phyloP scores from a whole-genome alignment of 192 early-diverging fungal species.

The Entomortierella lignicola region DNA sequence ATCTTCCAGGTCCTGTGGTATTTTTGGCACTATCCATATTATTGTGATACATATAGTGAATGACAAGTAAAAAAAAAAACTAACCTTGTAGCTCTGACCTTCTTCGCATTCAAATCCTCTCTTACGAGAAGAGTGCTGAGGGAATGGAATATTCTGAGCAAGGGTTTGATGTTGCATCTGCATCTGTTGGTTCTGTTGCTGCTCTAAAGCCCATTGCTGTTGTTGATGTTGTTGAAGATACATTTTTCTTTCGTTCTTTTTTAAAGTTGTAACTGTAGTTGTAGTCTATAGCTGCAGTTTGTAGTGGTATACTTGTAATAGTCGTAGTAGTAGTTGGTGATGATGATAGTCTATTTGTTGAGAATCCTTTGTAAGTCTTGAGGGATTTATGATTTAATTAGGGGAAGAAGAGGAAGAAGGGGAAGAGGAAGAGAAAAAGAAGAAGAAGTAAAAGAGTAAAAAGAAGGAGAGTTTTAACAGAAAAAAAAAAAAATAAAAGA shows the following conservation, averaged over 20 bases:
- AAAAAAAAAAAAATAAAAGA: not conserved
- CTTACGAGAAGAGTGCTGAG: conserved; percentile 18
- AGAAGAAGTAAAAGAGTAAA: not conserved
- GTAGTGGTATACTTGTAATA: no score
- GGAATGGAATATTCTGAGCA: not conserved
- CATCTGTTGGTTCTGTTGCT: conserved; percentile 32
- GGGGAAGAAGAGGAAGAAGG: not conserved
- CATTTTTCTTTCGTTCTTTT: conserved; percentile 25
- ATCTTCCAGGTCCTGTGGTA: no score
- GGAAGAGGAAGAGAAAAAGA: not conserved
- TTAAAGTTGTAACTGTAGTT: no score
- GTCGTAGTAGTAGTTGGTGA: no score
- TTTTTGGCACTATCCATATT: conserved; percentile 36
- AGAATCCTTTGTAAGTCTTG: not conserved
- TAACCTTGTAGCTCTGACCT: conserved; percentile 28
- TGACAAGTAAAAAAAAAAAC: not conserved
- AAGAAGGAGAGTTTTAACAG: not conserved
- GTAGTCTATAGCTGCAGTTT: no score
- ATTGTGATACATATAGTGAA: no score
- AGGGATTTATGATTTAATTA: conserved; percentile 1
- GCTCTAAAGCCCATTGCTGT: conserved; percentile 27
- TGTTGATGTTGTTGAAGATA: conserved; percentile 30
- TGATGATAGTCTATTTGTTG: no score
- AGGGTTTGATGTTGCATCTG: conserved; percentile 20
- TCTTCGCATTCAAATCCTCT: conserved; percentile 46